Conservation (phyloP, 2,329 filamentous ascomycete species). For the Talaromyces islandicus region DNA sequence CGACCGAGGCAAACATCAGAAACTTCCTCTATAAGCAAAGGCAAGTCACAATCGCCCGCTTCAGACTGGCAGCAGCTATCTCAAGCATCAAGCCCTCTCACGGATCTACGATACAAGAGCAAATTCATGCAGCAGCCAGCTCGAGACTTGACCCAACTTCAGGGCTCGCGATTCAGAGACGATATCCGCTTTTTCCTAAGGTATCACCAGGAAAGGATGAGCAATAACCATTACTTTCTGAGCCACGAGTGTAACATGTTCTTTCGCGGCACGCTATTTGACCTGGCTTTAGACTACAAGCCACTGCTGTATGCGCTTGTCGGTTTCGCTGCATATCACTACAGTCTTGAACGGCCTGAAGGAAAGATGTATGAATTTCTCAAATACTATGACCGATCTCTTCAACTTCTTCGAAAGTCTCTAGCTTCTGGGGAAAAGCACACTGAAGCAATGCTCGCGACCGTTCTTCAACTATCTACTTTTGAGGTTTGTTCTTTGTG, state of each 20-base stretch:
- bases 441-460: slow-evolving; percentile 69
- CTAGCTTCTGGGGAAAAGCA: slow-evolving; percentile 66
- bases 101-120: slow-evolving; percentile 2
- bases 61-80: slow-evolving; percentile 39
- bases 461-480: slow-evolving; percentile 84
- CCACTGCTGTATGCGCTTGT: slow-evolving; percentile 80
- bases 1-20: slow-evolving; percentile 23
- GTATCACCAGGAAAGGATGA: slow-evolving; percentile 73
- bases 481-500: slow-evolving; percentile 64
- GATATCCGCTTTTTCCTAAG: slow-evolving; percentile 73
- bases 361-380: slow-evolving; percentile 77
- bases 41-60: slow-evolving; percentile 47
- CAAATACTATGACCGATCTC: slow-evolving; percentile 83
- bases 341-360: slow-evolving; percentile 62
- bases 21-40: slow-evolving; percentile 34
- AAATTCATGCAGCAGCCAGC: slow-evolving; percentile 11
- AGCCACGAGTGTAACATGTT: slow-evolving; percentile 67
- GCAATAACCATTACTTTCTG: slow-evolving; percentile 75
- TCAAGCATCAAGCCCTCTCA: slow-evolving; percentile 19
- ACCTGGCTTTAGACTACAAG: slow-evolving; percentile 69
- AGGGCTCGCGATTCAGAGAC: slow-evolving; percentile 37
- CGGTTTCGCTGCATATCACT: slow-evolving; percentile 83
- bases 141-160: slow-evolving; percentile 18
- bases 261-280: slow-evolving; percentile 64
- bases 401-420: slow-evolving; percentile 66